phyloP scores from a whole-genome alignment of 768 basidiomycete species.

The Russula earlei region DNA sequence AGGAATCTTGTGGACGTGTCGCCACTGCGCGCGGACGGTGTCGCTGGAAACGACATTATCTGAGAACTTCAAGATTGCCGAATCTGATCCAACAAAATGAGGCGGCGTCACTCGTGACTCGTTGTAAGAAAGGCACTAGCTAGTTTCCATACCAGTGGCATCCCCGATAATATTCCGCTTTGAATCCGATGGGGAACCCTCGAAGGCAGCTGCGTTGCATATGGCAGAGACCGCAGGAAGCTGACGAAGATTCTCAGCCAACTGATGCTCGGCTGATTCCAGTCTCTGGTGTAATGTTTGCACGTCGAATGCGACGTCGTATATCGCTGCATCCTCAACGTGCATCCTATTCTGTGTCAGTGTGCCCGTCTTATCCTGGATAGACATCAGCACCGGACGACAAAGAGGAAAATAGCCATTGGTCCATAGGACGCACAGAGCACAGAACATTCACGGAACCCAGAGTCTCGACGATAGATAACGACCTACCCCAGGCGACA shows the following conservation, averaged over 20 bases:
- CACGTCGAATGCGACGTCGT: constrained; percentile 25
- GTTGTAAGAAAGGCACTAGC: no score
- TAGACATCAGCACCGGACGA: no score
- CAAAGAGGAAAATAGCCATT: no score
- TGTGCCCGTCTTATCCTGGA: constrained; percentile 49
- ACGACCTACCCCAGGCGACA: constrained; percentile 23
- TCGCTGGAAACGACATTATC: constrained; percentile 24
- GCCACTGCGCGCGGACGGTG: constrained; percentile 9
- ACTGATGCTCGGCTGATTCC: not conserved
- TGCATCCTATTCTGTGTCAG: constrained; percentile 54
- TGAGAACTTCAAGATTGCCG: constrained; percentile 45
- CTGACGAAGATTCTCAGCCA: constrained; percentile 19
- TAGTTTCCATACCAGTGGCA: constrained; percentile 36
- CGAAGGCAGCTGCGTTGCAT: constrained; percentile 44
- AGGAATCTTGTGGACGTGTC: constrained; percentile 25
- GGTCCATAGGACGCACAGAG: constrained; percentile 20
- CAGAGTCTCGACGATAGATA: constrained; percentile 59
- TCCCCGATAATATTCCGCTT: constrained; percentile 38
- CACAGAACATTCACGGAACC: constrained; percentile 49
- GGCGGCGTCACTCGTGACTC: no score
- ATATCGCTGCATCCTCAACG: constrained; percentile 38
- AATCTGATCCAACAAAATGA: constrained; percentile 27
- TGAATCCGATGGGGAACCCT: constrained; percentile 25
- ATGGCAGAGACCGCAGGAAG: constrained; percentile 36
- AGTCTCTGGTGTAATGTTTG: constrained; percentile 1